Evolutionary conservation across 2,329 filamentous ascomycete genomes (phyloP).

Genomic region (Colletotrichum costaricense): DNA sequence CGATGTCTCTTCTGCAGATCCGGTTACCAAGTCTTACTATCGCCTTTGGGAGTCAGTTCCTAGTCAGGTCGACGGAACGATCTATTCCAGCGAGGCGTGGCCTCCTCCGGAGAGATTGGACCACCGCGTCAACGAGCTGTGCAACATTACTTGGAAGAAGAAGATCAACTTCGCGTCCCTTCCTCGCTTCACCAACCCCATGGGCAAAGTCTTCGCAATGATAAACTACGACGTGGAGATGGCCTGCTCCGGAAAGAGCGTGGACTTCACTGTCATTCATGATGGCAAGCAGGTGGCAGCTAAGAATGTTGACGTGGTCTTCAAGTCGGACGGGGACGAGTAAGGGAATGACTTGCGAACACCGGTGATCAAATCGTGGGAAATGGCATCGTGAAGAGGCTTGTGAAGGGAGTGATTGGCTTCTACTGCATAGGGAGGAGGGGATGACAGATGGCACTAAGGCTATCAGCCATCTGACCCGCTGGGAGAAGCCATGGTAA

Average conservation of each 20-base stretch:
- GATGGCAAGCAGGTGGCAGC: slow-evolving; percentile 33
- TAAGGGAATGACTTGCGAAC: not conserved
- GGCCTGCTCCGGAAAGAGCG: slow-evolving; percentile 33
- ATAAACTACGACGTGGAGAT: slow-evolving; percentile 37
- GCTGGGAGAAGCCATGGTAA: too few species aligned
- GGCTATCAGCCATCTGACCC: too few species aligned
- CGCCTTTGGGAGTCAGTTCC: not conserved
- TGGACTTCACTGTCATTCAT: slow-evolving; percentile 39
- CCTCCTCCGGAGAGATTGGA: fast-evolving
- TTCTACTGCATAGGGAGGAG: too few species aligned
- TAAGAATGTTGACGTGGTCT: slow-evolving; percentile 38
- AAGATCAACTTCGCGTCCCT: slow-evolving; percentile 21
- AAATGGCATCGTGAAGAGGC: too few species aligned
- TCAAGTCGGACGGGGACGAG: slow-evolving; percentile 4
- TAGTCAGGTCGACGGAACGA: slow-evolving; percentile 12
- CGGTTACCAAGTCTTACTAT: not conserved
- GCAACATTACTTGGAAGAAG: slow-evolving; percentile 37
- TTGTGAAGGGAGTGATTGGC: too few species aligned
- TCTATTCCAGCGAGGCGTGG: not conserved
- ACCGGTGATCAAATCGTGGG: too few species aligned
- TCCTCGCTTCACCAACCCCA: slow-evolving; percentile 22
- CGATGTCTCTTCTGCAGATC: not conserved
- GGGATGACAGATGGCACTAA: too few species aligned
- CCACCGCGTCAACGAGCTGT: slow-evolving; percentile 27
- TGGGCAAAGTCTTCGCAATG: slow-evolving; percentile 7